phyloP scores from a whole-genome alignment of 345 rosid genomes.

The Citrus cavaleriei region DNA sequence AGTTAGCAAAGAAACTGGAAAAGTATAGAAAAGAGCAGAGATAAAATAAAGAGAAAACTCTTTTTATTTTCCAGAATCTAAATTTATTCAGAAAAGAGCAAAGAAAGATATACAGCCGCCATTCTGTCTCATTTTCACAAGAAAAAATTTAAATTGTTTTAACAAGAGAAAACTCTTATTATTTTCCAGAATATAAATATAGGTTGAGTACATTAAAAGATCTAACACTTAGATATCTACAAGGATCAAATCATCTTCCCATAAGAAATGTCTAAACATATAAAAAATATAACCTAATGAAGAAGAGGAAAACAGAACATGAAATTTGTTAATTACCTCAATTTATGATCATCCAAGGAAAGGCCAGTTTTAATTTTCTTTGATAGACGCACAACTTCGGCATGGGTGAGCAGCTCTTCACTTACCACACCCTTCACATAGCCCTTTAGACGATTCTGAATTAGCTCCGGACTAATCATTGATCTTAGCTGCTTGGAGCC shows the following conservation, averaged over 20 bases:
- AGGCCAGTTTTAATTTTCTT: conserved; percentile 74
- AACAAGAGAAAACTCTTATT: background rate
- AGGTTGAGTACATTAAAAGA: background rate
- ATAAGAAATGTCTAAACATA: background rate
- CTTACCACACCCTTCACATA: conserved; percentile 76
- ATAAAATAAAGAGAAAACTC: background rate
- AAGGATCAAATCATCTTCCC: background rate
- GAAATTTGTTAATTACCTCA: conserved; percentile 43
- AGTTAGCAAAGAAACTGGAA: background rate
- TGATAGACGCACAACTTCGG: conserved; percentile 78
- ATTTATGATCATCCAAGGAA: conserved; percentile 69
- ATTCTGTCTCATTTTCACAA: background rate
- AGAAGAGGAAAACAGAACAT: background rate
- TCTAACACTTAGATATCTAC: background rate
- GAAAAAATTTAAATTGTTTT: background rate
- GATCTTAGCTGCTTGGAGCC: conserved; percentile 39
- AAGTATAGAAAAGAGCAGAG: background rate
- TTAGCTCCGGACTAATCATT: conserved; percentile 48
- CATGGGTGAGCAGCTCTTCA: conserved; percentile 72
- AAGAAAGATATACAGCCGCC: too few species aligned
- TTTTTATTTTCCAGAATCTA: background rate
- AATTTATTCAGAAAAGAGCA: background rate
- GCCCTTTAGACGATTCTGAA: conserved; percentile 59
- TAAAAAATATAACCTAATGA: background rate
- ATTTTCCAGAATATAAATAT: background rate